Evolutionary conservation across 2,329 filamentous ascomycete genomes (phyloP).

Genomic region (Diplodia sapinea): DNA sequence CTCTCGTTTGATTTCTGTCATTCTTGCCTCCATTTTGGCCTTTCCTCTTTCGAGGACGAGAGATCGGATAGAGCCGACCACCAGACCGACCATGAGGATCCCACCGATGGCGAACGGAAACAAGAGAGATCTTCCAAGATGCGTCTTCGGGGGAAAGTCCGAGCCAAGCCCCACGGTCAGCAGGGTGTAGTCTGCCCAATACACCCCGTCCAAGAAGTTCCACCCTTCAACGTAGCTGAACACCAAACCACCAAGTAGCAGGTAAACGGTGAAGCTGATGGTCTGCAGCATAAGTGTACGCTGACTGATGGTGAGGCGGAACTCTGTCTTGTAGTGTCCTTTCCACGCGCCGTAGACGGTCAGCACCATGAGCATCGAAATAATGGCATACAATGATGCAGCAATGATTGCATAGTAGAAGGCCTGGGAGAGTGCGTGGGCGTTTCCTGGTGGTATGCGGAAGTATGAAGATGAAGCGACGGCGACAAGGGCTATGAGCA

Average conservation of each 20-base stretch:
- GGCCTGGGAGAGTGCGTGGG: slow-evolving; percentile 60
- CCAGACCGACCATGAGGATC: slow-evolving; percentile 61
- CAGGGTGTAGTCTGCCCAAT: slow-evolving; percentile 62
- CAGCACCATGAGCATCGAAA: slow-evolving; percentile 60
- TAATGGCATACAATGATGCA: slow-evolving; percentile 61
- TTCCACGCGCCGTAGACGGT: slow-evolving; percentile 62
- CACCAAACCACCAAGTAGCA: slow-evolving; percentile 55
- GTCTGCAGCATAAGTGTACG: slow-evolving; percentile 62
- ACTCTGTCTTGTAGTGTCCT: slow-evolving; percentile 62
- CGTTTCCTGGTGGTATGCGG: slow-evolving; percentile 48
- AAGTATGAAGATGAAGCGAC: slow-evolving; percentile 55
- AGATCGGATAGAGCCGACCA: slow-evolving; percentile 60
- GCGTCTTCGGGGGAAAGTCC: slow-evolving; percentile 56
- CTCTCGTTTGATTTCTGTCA: slow-evolving; percentile 57
- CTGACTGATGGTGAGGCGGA: slow-evolving; percentile 62
- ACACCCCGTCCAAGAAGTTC: slow-evolving; percentile 61
- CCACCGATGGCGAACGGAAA: slow-evolving; percentile 63
- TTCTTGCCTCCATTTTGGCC: slow-evolving; percentile 57
- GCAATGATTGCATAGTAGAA: slow-evolving; percentile 67
- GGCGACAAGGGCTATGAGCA: slow-evolving; percentile 60
- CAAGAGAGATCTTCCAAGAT: slow-evolving; percentile 57
- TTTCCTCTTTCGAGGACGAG: slow-evolving; percentile 58
- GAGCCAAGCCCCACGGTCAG: slow-evolving; percentile 62
- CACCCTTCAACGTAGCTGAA: slow-evolving; percentile 59
- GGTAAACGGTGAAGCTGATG: slow-evolving; percentile 56